Conservation (phyloP, 768 basidiomycete genomes). For the Lentinula sp. region DNA sequence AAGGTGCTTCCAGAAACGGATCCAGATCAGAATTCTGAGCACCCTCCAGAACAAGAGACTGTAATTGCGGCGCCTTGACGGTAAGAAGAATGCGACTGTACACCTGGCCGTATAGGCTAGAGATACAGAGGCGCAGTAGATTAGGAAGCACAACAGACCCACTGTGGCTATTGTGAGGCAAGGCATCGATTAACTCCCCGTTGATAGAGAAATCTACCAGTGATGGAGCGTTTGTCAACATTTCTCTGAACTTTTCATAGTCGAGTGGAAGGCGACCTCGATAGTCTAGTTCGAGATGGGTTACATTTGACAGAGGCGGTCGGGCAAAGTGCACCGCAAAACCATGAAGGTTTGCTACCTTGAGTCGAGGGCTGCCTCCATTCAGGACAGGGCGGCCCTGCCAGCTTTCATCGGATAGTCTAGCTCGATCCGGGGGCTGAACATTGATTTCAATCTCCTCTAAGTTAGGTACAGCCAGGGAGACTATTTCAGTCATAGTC, state of each 20-base stretch:
- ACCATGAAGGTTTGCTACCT: slow-evolving; percentile 37
- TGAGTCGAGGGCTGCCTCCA: slow-evolving; percentile 13
- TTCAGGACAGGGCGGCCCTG: not conserved
- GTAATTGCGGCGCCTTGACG: slow-evolving; percentile 31
- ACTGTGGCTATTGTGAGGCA: slow-evolving; percentile 11
- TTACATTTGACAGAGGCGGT: slow-evolving; percentile 26
- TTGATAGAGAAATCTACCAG: slow-evolving; percentile 37
- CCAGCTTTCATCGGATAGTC: not conserved
- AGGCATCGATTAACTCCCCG: slow-evolving; percentile 30
- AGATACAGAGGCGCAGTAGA: slow-evolving; percentile 35
- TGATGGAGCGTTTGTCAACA: slow-evolving; percentile 26
- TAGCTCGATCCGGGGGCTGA: not conserved
- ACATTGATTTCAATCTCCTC: not conserved
- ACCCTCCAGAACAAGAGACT: slow-evolving; percentile 35
- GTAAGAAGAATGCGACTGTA: slow-evolving; percentile 32
- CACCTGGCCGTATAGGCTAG: slow-evolving; percentile 26
- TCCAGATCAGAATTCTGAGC: slow-evolving; percentile 36
- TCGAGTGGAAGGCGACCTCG: slow-evolving; percentile 27
- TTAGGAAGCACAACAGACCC: slow-evolving; percentile 21
- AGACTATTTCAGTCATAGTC: not conserved
- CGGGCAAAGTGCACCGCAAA: slow-evolving; percentile 33
- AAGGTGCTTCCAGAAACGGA: slow-evolving; percentile 16
- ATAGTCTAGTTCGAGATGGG: slow-evolving; percentile 40
- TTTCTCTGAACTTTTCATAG: slow-evolving; percentile 24
- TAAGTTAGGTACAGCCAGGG: not conserved